Evolutionary conservation across 108 stramenopile species (phyloP).

Genomic region (Skeletonema costatum): DNA sequence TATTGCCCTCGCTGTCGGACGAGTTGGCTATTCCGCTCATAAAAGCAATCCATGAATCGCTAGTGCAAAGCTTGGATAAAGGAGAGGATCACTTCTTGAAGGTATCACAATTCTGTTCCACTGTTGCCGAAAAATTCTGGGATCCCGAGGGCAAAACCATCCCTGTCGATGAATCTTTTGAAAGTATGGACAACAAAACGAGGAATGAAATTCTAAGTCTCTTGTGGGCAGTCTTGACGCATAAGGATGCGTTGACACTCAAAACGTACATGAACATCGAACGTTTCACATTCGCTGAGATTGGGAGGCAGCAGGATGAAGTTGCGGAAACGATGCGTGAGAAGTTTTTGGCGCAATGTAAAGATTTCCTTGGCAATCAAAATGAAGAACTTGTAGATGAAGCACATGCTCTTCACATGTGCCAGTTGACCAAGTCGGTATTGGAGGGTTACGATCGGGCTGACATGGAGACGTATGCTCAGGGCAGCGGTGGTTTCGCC

Average conservation of each 20-base stretch:
- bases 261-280: slow-evolving; percentile 79
- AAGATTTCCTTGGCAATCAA: slow-evolving; percentile 33
- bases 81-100: slow-evolving; percentile 66
- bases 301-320: slow-evolving; percentile 57
- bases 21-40: slow-evolving; percentile 80
- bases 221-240: slow-evolving; percentile 82
- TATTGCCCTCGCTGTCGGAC: slow-evolving; percentile 74
- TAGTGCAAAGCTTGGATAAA: slow-evolving; percentile 43
- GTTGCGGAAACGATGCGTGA: slow-evolving; percentile 57
- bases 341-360: slow-evolving; percentile 61
- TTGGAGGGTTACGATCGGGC: slow-evolving; percentile 72
- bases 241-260: slow-evolving; percentile 72
- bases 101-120: slow-evolving; percentile 81
- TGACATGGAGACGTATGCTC: slow-evolving; percentile 49
- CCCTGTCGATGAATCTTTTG: slow-evolving; percentile 7
- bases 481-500: slow-evolving; percentile 23
- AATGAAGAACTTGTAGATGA: slow-evolving; percentile 55
- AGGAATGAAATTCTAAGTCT: slow-evolving; percentile 76
- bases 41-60: slow-evolving; percentile 58
- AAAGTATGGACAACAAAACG: slow-evolving; percentile 37
- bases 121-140: slow-evolving; percentile 53
- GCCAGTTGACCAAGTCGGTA: slow-evolving; percentile 81
- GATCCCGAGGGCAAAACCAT: slow-evolving; percentile 8
- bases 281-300: slow-evolving; percentile 63
- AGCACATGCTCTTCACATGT: slow-evolving; percentile 69